These are phyloP conservation scores for Calocybe cyanea DNA, from an alignment of 768 basidiomycete genomes.

Conservation along the genomic window DNA sequence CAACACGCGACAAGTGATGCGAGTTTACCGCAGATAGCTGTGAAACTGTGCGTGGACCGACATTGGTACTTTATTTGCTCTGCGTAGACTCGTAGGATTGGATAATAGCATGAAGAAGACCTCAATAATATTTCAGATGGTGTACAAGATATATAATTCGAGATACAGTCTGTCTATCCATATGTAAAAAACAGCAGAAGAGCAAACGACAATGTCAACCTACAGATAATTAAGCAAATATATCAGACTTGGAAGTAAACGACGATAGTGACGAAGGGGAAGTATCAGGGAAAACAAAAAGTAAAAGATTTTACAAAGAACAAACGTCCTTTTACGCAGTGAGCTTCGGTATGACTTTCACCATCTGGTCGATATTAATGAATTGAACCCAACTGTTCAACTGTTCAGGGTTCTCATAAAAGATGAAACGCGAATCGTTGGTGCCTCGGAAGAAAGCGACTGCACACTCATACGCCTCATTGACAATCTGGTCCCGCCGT, in stretches of 20 bases:
- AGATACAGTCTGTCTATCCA: too few species aligned
- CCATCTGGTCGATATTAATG: constrained; percentile 76
- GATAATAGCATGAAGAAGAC: too few species aligned
- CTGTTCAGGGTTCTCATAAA: constrained; percentile 63
- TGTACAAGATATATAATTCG: too few species aligned
- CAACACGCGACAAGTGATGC: too few species aligned
- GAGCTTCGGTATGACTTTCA: constrained; percentile 74
- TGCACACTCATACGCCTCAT: constrained; percentile 74
- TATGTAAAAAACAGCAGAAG: too few species aligned
- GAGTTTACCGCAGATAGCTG: too few species aligned
- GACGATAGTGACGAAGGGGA: neutral
- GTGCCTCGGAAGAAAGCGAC: constrained; percentile 74
- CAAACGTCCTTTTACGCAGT: constrained; percentile 38
- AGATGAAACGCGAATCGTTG: constrained; percentile 63
- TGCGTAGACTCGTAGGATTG: too few species aligned
- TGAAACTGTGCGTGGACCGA: too few species aligned
- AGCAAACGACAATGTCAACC: too few species aligned
- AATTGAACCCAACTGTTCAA: constrained; percentile 82
- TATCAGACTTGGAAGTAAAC: neutral
- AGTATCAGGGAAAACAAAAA: neutral
- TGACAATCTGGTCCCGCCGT: constrained; percentile 47
- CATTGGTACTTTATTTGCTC: too few species aligned
- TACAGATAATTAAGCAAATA: too few species aligned
- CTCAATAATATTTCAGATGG: too few species aligned
- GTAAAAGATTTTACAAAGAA: neutral